Conservation (phyloP, 2,329 filamentous ascomycete species). For the Fusarium nanum region DNA sequence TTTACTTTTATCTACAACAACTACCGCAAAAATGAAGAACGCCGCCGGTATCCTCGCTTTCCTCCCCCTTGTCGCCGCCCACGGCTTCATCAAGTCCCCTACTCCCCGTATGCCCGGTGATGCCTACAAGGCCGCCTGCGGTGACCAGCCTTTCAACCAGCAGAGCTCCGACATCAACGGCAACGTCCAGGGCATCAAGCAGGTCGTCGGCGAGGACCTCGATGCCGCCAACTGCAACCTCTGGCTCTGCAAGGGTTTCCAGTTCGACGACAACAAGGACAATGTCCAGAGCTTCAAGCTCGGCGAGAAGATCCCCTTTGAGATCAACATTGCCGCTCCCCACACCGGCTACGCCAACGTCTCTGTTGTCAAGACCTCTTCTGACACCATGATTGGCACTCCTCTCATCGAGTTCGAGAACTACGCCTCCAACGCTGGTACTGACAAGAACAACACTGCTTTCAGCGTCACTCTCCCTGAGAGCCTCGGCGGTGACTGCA, state of each 20-base stretch:
- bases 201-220: conserved; percentile 46
- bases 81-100: conserved; percentile 59
- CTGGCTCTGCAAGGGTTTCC: conserved; percentile 61
- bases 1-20: conserved; percentile 1
- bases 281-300: conserved; percentile 57
- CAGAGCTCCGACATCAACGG: conserved; percentile 51
- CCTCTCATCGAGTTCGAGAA: conserved; percentile 65
- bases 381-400: conserved; percentile 63
- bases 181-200: conserved; percentile 54
- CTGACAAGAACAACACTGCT: conserved; percentile 58
- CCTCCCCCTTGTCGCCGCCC: conserved; percentile 53
- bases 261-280: conserved; percentile 58
- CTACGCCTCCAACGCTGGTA: conserved; percentile 61
- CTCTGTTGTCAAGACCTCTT: conserved; percentile 65
- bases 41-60: conserved; percentile 42
- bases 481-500: conserved; percentile 59
- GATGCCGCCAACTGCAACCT: conserved; percentile 52
- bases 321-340: conserved; percentile 56
- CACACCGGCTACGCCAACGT: conserved; percentile 65
- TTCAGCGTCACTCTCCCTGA: conserved; percentile 67
- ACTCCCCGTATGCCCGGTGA: conserved; percentile 55
- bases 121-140: conserved; percentile 59
- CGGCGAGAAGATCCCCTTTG: conserved; percentile 58
- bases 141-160: conserved; percentile 54
- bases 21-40: conserved; percentile 41